phyloP scores from a whole-genome alignment of 345 rosid genomes.

The Atalantia buxifolia region DNA sequence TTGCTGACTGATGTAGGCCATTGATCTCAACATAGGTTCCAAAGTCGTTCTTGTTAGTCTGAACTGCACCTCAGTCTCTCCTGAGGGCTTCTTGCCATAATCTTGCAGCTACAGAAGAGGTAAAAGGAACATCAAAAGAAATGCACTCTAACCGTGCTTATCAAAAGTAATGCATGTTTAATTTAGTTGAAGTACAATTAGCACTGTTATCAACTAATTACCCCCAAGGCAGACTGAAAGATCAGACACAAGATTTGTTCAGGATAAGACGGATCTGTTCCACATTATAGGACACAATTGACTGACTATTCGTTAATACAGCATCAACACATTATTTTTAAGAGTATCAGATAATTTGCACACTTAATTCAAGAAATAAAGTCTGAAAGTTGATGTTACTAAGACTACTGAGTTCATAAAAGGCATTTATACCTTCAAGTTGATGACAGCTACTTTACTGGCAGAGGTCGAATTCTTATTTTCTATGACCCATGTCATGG shows the following conservation, averaged over 20 bases:
- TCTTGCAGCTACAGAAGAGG: conserved; percentile 47
- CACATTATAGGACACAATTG: neutral
- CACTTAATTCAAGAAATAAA: conserved; percentile 10
- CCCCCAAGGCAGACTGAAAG: neutral
- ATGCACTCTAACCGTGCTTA: neutral
- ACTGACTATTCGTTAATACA: neutral
- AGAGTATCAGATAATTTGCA: neutral
- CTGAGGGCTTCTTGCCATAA: conserved; percentile 52
- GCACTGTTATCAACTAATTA: neutral
- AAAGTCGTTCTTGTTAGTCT: conserved; percentile 53
- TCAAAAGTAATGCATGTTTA: neutral
- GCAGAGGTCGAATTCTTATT: conserved; percentile 36
- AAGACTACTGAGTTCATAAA: neutral
- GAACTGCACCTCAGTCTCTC: conserved; percentile 55
- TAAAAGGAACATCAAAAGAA: neutral
- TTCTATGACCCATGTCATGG: conserved; percentile 70
- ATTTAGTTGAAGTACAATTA: neutral
- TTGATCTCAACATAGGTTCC: conserved; percentile 68
- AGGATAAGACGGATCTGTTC: neutral
- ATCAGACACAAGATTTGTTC: neutral
- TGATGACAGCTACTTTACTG: conserved; percentile 54
- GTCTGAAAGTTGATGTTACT: neutral
- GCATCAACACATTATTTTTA: neutral
- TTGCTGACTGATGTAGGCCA: conserved; percentile 65
- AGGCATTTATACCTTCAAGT: conserved; percentile 44